Percentiles rank a stretch among this genome's conserved stretches.
Evolutionary conservation across 2,329 filamentous ascomycete species (phyloP).

Genomic region (Fusarium graminum): DNA sequence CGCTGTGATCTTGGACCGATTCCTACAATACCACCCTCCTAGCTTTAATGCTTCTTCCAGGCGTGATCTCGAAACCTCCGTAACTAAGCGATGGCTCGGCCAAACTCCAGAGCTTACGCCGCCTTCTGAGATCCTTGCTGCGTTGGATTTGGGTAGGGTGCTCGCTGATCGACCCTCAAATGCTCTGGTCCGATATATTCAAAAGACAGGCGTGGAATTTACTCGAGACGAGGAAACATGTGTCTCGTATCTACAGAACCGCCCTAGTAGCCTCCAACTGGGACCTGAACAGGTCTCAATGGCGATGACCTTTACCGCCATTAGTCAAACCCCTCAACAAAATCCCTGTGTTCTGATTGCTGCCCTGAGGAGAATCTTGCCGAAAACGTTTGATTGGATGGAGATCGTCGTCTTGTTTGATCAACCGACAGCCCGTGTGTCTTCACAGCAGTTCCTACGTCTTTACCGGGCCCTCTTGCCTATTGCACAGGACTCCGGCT

Average conservation of each 20-base stretch:
- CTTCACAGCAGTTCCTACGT: slow-evolving; percentile 82
- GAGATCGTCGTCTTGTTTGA: slow-evolving; percentile 85
- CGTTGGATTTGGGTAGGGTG: slow-evolving; percentile 76
- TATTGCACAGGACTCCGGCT: slow-evolving; percentile 68
- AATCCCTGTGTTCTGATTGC: slow-evolving; percentile 70
- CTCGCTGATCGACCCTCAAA: slow-evolving; percentile 70
- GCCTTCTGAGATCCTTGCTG: slow-evolving; percentile 78
- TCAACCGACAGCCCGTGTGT: slow-evolving; percentile 79
- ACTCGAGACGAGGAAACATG: slow-evolving; percentile 81
- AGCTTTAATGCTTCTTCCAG: slow-evolving; percentile 84
- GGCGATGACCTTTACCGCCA: slow-evolving; percentile 76
- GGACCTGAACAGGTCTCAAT: slow-evolving; percentile 85
- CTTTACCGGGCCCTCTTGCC: slow-evolving; percentile 84
- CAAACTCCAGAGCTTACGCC: slow-evolving; percentile 67
- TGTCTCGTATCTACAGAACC: slow-evolving; percentile 65
- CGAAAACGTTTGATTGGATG: slow-evolving; percentile 75
- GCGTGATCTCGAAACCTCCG: slow-evolving; percentile 75
- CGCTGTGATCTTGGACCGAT: slow-evolving; percentile 84
- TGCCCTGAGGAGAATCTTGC: slow-evolving; percentile 71
- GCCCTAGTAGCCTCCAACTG: slow-evolving; percentile 70
- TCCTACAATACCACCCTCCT: slow-evolving; percentile 87
- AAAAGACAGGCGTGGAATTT: slow-evolving; percentile 78
- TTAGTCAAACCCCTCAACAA: slow-evolving; percentile 68
- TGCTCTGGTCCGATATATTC: slow-evolving; percentile 74
- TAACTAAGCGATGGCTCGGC: slow-evolving; percentile 75